phyloP scores from a whole-genome alignment of 306 rosid species.

The Heteromeles arbutifolia region DNA sequence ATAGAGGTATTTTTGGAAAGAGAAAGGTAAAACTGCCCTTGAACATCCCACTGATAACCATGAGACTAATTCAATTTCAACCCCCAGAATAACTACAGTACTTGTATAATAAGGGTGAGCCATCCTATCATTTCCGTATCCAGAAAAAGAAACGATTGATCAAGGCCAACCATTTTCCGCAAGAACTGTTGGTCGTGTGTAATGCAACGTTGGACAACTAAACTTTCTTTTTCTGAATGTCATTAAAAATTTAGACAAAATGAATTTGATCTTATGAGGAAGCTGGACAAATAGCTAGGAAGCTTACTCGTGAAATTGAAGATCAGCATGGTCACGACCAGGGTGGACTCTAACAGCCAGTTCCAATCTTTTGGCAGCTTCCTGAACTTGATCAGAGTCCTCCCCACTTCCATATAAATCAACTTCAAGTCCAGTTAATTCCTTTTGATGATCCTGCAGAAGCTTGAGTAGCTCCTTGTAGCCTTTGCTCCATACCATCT shows the following conservation, averaged over 20 bases:
- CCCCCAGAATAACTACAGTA: background rate
- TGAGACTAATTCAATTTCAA: background rate
- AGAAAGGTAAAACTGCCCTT: background rate
- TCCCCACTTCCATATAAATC: slow-evolving; percentile 93
- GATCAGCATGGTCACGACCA: slow-evolving; percentile 82
- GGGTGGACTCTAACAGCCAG: slow-evolving; percentile 66
- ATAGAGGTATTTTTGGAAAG: background rate
- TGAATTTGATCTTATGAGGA: background rate
- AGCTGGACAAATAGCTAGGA: slow-evolving; percentile 1
- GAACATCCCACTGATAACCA: background rate
- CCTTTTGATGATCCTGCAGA: slow-evolving; percentile 58
- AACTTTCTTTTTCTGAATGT: background rate
- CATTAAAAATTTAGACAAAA: background rate
- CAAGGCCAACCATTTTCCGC: background rate
- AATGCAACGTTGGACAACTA: background rate
- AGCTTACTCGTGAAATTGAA: slow-evolving; percentile 76
- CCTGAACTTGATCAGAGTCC: slow-evolving; percentile 63
- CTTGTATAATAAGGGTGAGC: background rate
- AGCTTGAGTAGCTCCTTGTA: slow-evolving; percentile 80
- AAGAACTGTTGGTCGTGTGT: background rate
- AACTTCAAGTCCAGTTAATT: slow-evolving; percentile 61
- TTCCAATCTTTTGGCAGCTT: slow-evolving; percentile 61
- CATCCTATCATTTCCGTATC: background rate
- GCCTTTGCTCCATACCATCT: slow-evolving; percentile 97
- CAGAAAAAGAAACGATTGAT: background rate